Conservation (phyloP, 2,329 filamentous ascomycete species). For the Bipolaris zeicola region DNA sequence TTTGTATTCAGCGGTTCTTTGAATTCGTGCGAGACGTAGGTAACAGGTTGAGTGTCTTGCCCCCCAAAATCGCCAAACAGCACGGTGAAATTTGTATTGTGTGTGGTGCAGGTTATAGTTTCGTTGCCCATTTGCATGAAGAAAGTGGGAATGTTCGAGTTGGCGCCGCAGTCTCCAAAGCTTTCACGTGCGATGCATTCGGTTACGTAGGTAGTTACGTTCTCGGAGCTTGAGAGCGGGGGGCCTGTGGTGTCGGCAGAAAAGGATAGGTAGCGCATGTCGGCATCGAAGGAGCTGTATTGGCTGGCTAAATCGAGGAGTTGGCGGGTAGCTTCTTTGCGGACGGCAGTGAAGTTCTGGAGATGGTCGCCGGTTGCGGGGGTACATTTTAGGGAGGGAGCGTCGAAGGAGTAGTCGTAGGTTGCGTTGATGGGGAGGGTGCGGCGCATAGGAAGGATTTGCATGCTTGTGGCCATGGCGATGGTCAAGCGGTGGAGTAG, state of each 20-base stretch:
- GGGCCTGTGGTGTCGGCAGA: neutral
- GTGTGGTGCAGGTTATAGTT: neutral
- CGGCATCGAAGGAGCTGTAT: neutral
- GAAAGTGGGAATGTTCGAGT: neutral
- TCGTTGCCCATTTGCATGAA: neutral
- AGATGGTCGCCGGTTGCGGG: neutral
- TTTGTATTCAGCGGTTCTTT: neutral
- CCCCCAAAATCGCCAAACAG: neutral
- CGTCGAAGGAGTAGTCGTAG: neutral
- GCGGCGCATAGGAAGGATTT: neutral
- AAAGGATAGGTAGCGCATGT: neutral
- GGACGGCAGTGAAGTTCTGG: neutral
- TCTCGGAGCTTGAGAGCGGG: neutral
- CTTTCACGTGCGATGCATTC: neutral
- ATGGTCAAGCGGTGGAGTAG: neutral
- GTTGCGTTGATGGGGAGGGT: neutral
- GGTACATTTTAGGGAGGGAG: neutral
- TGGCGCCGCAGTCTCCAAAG: neutral
- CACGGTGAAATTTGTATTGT: neutral
- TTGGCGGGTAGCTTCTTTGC: neutral
- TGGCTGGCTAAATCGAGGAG: neutral
- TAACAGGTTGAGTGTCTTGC: neutral
- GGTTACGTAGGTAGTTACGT: neutral
- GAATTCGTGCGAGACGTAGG: neutral
- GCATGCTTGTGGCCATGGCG: neutral